Base-by-base conservation (phyloP, 768 basidiomycete genomes). In the Omphalotus guepiniiformis region DNA sequence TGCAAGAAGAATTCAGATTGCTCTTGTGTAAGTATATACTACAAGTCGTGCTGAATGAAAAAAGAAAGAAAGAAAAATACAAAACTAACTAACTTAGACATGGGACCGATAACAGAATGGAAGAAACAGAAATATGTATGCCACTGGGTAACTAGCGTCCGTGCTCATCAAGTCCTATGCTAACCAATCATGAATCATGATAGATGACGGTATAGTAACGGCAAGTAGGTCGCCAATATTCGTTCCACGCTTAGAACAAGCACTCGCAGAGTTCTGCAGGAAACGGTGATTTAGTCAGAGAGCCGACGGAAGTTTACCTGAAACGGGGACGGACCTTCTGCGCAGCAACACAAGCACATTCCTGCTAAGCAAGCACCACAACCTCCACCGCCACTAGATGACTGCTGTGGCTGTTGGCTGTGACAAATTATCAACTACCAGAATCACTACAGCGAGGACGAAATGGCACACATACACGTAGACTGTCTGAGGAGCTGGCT, bases 241-340 rank as follows among this genome's bases (percentile, higher is more conserved):
- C n/a, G n/a, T n/a, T n/a, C n/a, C n/a, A 22, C 11, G 16, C 21
- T 66, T 55, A 80, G 71, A 86, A 80, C 43, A 88, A 66, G 63
- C 86, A 88, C 39, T 85, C 87, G 65, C 85, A 87, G 16, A 88
- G 59, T 70, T 88, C 87, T 87, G 63, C 41, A 18, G 18, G 48
- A 36, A 36, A 28, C 35, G 42, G 39, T 49, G 27, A 51, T 54
- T 29, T 39, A 49, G 35, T 13, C n/a, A 43, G 9, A 26, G 18
- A 15, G 12, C 1, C 28, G 6, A 22, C 19, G 45, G 2, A 42
- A 51, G n/a, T n/a, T n/a, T n/a, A n/a, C n/a, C 29, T 27, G 53
- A 30, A 13, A 4, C 2, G 51, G 53, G 47, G 29, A 64, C 79
- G 50, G 53, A 83, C 82, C 82, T 68, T 88, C 85, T n/a, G 79